Base-by-base conservation (phyloP, 2,329 filamentous ascomycete genomes). In the Trichocomaceae sp. region DNA sequence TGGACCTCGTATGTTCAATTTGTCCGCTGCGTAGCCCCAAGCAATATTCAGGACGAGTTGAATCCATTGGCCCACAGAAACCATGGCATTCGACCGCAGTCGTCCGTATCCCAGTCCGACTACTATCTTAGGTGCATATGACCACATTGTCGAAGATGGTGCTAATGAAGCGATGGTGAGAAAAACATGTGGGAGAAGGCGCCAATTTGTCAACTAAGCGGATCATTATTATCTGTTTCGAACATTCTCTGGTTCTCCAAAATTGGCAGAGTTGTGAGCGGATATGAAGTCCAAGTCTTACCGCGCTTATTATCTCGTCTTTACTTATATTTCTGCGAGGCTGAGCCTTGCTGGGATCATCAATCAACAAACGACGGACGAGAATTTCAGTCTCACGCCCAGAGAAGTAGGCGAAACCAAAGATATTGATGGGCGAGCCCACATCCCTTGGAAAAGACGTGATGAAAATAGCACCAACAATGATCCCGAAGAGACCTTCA, bases 81-180 rank as follows among this genome's bases (percentile, higher is more conserved):
- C 76, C 61, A 80, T 66, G 4, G 79, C 78, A 49, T 81, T 81
- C 58, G 71, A 72, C 0, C 63, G 66, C 2, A 81, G 71, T 0
- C 61, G 59, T 2, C 60, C 63, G 55, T 77, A 81, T 6, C 78
- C 79, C 57, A 81, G 79, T 29, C 71, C 72, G 35, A 61, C 69
- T 39, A 81, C 74, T 15, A 81, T 75, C 2, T 76, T 73, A 1
- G 79, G 78, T 0, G 75, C 71, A 58, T 81, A 79, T 1, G 78
- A 76, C 60, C 79, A 72, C 73, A 57, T 77, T 68, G 51, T 77
- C 72, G 0, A 76, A 76, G 0, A 75, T 75, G 57, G 78, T 78
- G 61, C 77, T 77, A 58, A 62, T 62, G 1, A 79, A 63, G 0
- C 42, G n/a, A 58, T 53, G n/a, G 78, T 76, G 54, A 80, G 76